A percentile compares a stretch with the other conserved stretches of the same genome.
Conservation (phyloP, 805 yeast species). For the Myxozyma melibiosi region DNA sequence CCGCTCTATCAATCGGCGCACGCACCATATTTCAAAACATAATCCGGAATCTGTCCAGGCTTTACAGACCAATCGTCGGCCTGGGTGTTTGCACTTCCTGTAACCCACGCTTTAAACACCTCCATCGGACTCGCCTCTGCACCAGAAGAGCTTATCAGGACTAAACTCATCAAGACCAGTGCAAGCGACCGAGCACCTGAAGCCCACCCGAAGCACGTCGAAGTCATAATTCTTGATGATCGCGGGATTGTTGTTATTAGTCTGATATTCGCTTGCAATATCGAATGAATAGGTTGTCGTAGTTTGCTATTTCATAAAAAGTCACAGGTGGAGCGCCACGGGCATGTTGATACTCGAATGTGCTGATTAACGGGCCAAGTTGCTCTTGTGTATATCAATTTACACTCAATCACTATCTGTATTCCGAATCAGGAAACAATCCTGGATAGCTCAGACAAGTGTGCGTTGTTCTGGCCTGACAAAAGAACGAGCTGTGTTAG, state of each 20-base stretch:
- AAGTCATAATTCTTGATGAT: too few relatives aligned
- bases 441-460: too few relatives aligned
- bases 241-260: too few relatives aligned
- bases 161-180: neutral
- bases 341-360: slow-evolving; percentile 8
- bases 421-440: too few relatives aligned
- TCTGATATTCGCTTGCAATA: too few relatives aligned
- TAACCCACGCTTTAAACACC: slow-evolving; percentile 3
- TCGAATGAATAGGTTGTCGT: neutral
- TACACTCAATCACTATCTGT: too few relatives aligned
- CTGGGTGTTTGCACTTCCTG: neutral
- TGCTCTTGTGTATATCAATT: neutral
- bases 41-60: slow-evolving; percentile 36
- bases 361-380: neutral
- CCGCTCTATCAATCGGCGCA: neutral
- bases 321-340: neutral
- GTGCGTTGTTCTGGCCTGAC: too few relatives aligned
- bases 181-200: neutral
- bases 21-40: slow-evolving; percentile 32
- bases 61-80: slow-evolving; percentile 31
- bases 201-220: too few relatives aligned
- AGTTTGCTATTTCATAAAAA: neutral
- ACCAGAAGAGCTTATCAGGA: neutral
- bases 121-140: slow-evolving; percentile 8
- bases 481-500: too few relatives aligned